A percentile compares a stretch with the other conserved stretches of the same genome.
phyloP scores from a whole-genome alignment of 2,329 filamentous ascomycete genomes.

The Paecilomyces formosus region DNA sequence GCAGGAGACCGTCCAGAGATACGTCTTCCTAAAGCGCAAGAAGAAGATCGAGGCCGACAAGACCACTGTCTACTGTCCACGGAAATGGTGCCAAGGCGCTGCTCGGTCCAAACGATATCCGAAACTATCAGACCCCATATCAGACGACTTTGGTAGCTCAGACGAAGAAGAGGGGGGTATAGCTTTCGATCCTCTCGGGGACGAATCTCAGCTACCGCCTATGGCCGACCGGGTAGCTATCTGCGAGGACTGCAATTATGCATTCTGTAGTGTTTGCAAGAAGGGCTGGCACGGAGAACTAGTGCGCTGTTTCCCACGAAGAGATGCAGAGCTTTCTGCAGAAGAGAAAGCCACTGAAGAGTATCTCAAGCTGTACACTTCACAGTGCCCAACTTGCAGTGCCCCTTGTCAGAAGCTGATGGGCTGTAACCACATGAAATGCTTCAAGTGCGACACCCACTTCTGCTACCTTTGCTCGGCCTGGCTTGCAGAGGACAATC shows the following conservation, averaged over 20 bases:
- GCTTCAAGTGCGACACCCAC: constrained; percentile 79
- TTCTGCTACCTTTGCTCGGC: constrained; percentile 91
- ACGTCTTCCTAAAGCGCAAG: constrained; percentile 86
- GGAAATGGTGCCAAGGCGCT: constrained; percentile 85
- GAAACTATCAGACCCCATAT: constrained; percentile 60
- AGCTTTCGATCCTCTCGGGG: constrained; percentile 35
- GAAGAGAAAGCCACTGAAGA: constrained; percentile 83
- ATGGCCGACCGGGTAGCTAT: constrained; percentile 65
- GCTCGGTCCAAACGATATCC: constrained; percentile 68
- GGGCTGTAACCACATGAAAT: constrained; percentile 97
- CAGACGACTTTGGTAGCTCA: constrained; percentile 42
- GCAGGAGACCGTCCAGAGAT: constrained; percentile 70
- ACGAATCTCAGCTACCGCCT: constrained; percentile 37
- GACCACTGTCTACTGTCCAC: constrained; percentile 84
- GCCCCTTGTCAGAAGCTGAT: constrained; percentile 82
- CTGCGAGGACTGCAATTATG: constrained; percentile 82
- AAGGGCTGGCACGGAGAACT: constrained; percentile 93
- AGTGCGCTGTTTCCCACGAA: constrained; percentile 59
- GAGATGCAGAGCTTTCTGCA: constrained; percentile 61
- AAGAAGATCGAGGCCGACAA: constrained; percentile 87
- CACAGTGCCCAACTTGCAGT: constrained; percentile 80
- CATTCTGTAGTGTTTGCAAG: constrained; percentile 71
- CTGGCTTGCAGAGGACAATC: constrained; percentile 76
- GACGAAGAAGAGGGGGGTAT: constrained; percentile 44
- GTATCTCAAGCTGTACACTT: constrained; percentile 74